phyloP scores from a whole-genome alignment of 2,329 filamentous ascomycete species.

The Chaetomiaceae sp. region DNA sequence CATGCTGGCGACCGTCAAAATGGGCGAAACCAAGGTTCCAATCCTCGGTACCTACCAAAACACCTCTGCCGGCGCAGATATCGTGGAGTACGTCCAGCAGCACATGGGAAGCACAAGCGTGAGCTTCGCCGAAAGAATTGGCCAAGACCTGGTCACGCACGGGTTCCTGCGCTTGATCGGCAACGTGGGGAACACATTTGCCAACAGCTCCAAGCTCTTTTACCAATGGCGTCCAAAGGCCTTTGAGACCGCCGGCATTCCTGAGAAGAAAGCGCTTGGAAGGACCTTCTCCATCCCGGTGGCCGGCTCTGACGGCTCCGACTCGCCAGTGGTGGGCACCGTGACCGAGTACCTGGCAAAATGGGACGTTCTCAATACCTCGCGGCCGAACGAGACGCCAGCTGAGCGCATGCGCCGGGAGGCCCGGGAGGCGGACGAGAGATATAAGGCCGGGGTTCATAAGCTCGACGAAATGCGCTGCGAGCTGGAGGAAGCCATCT shows the following conservation, averaged over 20 bases:
- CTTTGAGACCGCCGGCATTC: conserved; percentile 81
- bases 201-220: conserved; percentile 94
- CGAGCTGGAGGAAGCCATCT: conserved; percentile 91
- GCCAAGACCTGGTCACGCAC: conserved; percentile 82
- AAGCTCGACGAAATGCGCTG: conserved; percentile 89
- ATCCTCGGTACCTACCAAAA: conserved; percentile 95
- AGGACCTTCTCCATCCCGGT: conserved; percentile 71
- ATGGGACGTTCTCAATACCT: conserved; percentile 90
- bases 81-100: conserved; percentile 91
- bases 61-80: conserved; percentile 84
- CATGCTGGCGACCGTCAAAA: conserved; percentile 80
- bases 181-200: conserved; percentile 91
- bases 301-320: conserved; percentile 50
- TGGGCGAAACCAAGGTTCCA: conserved; percentile 89
- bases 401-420: conserved; percentile 82
- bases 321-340: conserved; percentile 76
- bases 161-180: conserved; percentile 88
- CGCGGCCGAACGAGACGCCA: conserved; percentile 89
- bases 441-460: conserved; percentile 81
- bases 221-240: conserved; percentile 96
- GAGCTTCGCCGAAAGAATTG: conserved; percentile 88
- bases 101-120: conserved; percentile 79
- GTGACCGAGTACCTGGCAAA: conserved; percentile 85
- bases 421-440: conserved; percentile 83
- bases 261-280: conserved; percentile 77